Evolutionary conservation across 768 basidiomycete genomes (phyloP).

Genomic region (Russula emetica): DNA sequence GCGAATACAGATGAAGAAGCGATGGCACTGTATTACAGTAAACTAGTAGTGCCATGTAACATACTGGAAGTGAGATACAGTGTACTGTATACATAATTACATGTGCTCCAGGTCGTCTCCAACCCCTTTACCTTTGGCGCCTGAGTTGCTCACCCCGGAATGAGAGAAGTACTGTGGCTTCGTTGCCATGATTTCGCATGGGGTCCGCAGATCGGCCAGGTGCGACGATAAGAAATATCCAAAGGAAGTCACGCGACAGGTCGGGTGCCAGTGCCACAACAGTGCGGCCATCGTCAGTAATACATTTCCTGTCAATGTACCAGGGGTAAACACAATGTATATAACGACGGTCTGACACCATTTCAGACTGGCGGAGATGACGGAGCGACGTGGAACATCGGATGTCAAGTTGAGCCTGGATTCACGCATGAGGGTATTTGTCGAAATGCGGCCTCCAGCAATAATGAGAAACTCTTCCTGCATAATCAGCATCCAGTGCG

Average conservation of each 20-base stretch:
- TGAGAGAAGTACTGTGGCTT: no score
- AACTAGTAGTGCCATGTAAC: no score
- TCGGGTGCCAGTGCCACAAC: constrained; percentile 68
- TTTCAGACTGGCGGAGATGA: constrained; percentile 46
- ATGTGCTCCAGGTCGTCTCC: no score
- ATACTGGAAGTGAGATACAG: no score
- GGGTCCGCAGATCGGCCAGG: no score
- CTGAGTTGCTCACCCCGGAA: no score
- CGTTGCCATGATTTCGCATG: no score
- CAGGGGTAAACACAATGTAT: constrained; percentile 81
- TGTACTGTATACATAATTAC: no score
- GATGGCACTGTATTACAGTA: no score
- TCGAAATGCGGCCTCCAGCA: constrained; percentile 54
- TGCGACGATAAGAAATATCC: constrained; percentile 54
- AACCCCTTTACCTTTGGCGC: no score
- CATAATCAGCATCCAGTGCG: constrained; percentile 74
- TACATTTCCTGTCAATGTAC: constrained; percentile 67
- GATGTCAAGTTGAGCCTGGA: not conserved
- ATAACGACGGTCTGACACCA: constrained; percentile 64
- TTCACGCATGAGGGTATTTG: constrained; percentile 31
- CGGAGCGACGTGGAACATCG: not conserved
- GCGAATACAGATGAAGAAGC: no score
- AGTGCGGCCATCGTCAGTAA: constrained; percentile 68
- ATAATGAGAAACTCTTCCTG: constrained; percentile 69
- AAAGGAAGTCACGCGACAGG: constrained; percentile 63